Percentiles rank a stretch among this genome's conserved stretches.
These are phyloP conservation scores for Cutaneotrichosporon spelunceum DNA, from an alignment of 1,284 basidiomycete species.

Conservation along the genomic window DNA sequence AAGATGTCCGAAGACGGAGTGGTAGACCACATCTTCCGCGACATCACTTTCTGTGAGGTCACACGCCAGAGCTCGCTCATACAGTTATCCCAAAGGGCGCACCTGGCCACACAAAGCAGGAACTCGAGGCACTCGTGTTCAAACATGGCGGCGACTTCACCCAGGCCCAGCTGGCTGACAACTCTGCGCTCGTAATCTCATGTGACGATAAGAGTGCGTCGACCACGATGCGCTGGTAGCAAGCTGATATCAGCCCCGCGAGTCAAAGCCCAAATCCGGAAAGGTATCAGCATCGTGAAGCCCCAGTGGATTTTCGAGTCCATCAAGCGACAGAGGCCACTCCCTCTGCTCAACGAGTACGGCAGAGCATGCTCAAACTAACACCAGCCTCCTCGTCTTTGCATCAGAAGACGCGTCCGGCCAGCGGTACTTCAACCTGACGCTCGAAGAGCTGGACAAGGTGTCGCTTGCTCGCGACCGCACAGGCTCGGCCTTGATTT, in stretches of 20 bases:
- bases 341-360: constrained; percentile 68
- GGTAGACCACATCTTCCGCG: constrained; percentile 65
- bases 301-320: constrained; percentile 79
- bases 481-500: constrained; percentile 15
- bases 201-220: constrained; percentile 43
- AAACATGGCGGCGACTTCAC: constrained; percentile 70
- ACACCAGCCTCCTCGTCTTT: constrained; percentile 41
- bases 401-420: constrained; percentile 41
- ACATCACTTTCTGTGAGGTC: constrained; percentile 70
- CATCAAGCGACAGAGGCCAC: constrained; percentile 58
- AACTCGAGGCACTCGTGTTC: constrained; percentile 57
- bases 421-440: constrained; percentile 39
- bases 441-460: constrained; percentile 37
- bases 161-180: constrained; percentile 54
- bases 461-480: constrained; percentile 32
- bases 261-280: constrained; percentile 55
- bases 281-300: constrained; percentile 64
- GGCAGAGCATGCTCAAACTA: constrained; percentile 16
- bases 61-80: not conserved
- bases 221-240: too few species aligned
- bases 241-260: constrained; percentile 34
- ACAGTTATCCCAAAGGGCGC: constrained; percentile 65
- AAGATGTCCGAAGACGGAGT: constrained; percentile 61
- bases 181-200: constrained; percentile 57
- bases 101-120: constrained; percentile 31